Percentiles rank a stretch among this genome's conserved stretches.
Conservation (phyloP, 2,329 filamentous ascomycete genomes). For the Arthrinium puccinioides region DNA sequence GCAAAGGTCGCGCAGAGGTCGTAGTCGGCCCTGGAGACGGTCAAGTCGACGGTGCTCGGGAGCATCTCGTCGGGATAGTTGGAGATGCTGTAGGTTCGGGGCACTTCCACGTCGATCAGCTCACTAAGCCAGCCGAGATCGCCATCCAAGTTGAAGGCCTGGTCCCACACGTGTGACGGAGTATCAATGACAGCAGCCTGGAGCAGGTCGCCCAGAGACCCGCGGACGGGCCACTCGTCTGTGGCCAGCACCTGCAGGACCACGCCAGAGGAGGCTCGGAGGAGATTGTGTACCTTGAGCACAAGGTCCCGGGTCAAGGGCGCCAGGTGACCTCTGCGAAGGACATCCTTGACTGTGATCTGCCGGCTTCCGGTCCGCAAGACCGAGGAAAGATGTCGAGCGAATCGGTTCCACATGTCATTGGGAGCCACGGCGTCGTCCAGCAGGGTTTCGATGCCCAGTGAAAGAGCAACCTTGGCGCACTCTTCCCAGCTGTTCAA, state of each 20-base stretch:
- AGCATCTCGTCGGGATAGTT: conserved; percentile 42
- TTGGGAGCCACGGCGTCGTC: conserved; percentile 31
- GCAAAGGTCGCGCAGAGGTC: conserved; percentile 36
- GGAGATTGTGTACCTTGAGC: conserved; percentile 37
- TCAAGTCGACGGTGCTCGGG: conserved; percentile 42
- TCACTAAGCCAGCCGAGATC: conserved; percentile 38
- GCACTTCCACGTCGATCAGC: conserved; percentile 40
- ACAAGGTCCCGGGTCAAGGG: conserved; percentile 44
- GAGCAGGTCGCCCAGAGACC: conserved; percentile 41
- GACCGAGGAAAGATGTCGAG: conserved; percentile 36
- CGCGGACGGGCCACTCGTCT: conserved; percentile 43
- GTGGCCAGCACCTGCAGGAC: conserved; percentile 41
- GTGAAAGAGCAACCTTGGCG: conserved; percentile 43
- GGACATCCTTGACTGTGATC: conserved; percentile 39
- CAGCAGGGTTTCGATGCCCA: conserved; percentile 40
- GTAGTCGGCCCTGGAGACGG: conserved; percentile 43
- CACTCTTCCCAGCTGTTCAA: conserved; percentile 48
- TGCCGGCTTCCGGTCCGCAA: conserved; percentile 17
- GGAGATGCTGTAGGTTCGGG: conserved; percentile 46
- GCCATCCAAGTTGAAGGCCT: conserved; percentile 35
- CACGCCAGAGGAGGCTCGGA: conserved; percentile 41
- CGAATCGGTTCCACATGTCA: conserved; percentile 38
- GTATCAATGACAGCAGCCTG: conserved; percentile 41
- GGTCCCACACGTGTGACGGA: conserved; percentile 40
- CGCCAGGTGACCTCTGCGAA: conserved; percentile 42